Percentiles rank a stretch among this genome's conserved stretches.
Conservation (phyloP, 345 rosid species). For the Stellera chamaejasme region DNA sequence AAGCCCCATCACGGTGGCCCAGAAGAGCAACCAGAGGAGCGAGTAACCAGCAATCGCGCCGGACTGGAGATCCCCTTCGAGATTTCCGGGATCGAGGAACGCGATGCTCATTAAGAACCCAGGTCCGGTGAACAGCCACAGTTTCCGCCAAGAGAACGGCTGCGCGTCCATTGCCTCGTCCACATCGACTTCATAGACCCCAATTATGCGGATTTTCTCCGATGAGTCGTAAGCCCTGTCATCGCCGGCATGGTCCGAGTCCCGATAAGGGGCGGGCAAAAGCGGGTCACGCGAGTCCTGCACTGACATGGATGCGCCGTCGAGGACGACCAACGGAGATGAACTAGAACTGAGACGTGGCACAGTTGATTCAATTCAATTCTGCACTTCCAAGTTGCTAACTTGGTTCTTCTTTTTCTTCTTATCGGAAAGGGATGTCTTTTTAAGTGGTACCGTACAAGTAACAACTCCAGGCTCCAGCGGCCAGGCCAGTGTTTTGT, state of each 20-base stretch:
- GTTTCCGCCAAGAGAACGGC: slow-evolving; percentile 85
- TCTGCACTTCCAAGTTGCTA: background rate
- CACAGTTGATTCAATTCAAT: background rate
- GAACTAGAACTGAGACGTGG: background rate
- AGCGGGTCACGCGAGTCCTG: slow-evolving; percentile 23
- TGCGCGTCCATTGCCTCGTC: slow-evolving; percentile 26
- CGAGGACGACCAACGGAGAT: background rate
- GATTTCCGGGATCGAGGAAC: slow-evolving; percentile 87
- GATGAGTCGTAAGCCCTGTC: slow-evolving; percentile 61
- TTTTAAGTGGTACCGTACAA: no score
- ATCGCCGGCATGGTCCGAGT: slow-evolving; percentile 16
- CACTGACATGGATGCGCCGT: slow-evolving; percentile 12
- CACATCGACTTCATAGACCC: slow-evolving; percentile 29
- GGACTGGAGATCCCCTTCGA: slow-evolving; percentile 93
- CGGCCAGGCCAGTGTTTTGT: no score
- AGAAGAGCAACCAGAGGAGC: slow-evolving; percentile 75
- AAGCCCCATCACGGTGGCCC: slow-evolving; percentile 96
- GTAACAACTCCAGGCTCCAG: no score
- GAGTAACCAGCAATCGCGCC: slow-evolving; percentile 97
- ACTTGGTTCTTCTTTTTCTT: background rate
- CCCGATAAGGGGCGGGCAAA: slow-evolving; percentile 12
- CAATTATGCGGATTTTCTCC: slow-evolving; percentile 67
- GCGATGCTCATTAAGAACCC: slow-evolving; percentile 95
- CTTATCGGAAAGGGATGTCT: background rate
- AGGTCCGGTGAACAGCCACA: slow-evolving; percentile 93